Evolutionary conservation across 345 rosid genomes (phyloP), one percentile per base, ranked within the genome.

Genomic region (Trapa bicornis): DNA sequence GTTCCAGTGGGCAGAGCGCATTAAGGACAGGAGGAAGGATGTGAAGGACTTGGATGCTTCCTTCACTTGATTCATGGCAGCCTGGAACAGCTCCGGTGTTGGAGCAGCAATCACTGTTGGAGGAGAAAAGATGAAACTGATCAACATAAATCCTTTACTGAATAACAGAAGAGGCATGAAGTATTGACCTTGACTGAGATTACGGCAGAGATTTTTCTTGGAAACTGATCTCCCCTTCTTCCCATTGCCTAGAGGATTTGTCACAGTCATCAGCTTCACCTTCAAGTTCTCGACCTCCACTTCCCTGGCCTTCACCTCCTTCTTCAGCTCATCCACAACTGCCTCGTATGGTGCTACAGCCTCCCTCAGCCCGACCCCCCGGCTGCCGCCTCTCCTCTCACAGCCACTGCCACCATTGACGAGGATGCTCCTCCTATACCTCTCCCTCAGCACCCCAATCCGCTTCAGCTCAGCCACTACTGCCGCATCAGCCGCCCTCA

Each of bases 291-390:
- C 91, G 57, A 90, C 85, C 81, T 90, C 98, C 52, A 52, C 75
- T 41, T 80, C 90, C 75, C 84, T 90, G 9, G 76, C 75, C 76
- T 90, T 93, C 70, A 81, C 85, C 67, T 90, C 96, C 83, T 71
- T 90, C 89, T 82, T 85, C 79, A 93, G 72, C 71, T 90, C 98
- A 63, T 86, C 94, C 74, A 89, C 79, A 17, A 84, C 89, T 9
- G 95, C 98, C 74, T 93, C 96, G 48, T 93, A 93, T 48, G 98
- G 96, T 65, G 97, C 98, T 75, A 86, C 97, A 65, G 84, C 86
- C 75, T 90, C 92, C 73, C 92, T 89, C 76, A 93, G 70, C 82
- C 80, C 72, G 47, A 78, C 87, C 32, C 77, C 82, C 15, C 68
- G 65, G 11, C 33, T 14, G 35, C 74, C 68, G 0, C 80, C 76